phyloP scores from a whole-genome alignment of 306 rosid species.

The Trifolium subterraneum region DNA sequence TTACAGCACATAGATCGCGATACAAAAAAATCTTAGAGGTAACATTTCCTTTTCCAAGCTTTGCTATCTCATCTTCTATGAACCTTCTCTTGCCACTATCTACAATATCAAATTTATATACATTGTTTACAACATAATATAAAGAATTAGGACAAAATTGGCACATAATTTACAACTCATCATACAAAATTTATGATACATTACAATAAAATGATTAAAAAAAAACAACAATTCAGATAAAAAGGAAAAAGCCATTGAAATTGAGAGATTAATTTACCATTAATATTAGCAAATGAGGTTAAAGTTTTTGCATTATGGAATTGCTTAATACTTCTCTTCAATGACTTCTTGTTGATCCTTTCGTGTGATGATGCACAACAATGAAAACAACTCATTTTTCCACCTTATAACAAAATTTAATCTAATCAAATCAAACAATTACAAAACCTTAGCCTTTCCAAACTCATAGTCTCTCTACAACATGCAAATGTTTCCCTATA shows the following conservation, averaged over 20 bases:
- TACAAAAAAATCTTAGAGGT: conserved; percentile 58
- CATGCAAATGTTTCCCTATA: conserved; percentile 14
- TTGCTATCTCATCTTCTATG: conserved; percentile 55
- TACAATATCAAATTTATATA: background rate
- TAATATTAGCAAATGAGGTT: conserved; percentile 44
- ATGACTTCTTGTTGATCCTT: conserved; percentile 22
- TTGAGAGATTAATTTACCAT: conserved; percentile 51
- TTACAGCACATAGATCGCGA: conserved; percentile 68
- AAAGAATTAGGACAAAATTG: too few relatives aligned
- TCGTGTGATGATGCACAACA: conserved; percentile 41
- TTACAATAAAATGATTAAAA: too few relatives aligned
- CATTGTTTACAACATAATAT: too few relatives aligned
- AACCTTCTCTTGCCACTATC: conserved; percentile 42
- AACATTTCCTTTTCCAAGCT: conserved; percentile 73
- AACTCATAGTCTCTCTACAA: background rate
- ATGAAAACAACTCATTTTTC: conserved; percentile 49
- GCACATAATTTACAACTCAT: too few relatives aligned
- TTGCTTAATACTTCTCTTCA: conserved; percentile 38
- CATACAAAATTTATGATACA: too few relatives aligned
- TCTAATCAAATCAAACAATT: conserved; percentile 5
- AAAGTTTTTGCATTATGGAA: conserved; percentile 20
- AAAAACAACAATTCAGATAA: too few relatives aligned
- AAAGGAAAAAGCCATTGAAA: background rate
- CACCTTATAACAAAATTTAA: background rate
- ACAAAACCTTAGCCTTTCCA: conserved; percentile 19